These are phyloP conservation scores for Daldinia childiae DNA, from an alignment of 495 filamentous ascomycete genomes.

Conservation along the genomic window DNA sequence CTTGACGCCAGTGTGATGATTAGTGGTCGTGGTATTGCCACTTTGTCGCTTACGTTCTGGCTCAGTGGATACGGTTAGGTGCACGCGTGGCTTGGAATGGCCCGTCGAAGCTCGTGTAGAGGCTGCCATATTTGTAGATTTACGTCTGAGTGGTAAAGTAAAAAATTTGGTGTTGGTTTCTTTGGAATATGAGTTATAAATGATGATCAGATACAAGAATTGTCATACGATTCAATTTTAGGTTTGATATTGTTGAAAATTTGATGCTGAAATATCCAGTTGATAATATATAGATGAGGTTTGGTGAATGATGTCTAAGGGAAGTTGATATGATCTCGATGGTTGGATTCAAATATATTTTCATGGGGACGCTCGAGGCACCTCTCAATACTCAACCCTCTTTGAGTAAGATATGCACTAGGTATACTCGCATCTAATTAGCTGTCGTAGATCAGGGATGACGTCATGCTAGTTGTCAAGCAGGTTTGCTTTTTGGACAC, in stretches of 20 bases:
- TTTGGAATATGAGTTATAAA: not conserved
- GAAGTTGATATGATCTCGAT: constrained; percentile 5
- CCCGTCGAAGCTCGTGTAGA: constrained; percentile 48
- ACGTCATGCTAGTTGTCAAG: constrained; percentile 40
- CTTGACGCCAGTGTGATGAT: constrained; percentile 12
- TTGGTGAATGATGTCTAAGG: not conserved
- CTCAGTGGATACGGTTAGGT: constrained; percentile 40
- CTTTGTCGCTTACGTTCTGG: constrained; percentile 43
- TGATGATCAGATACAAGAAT: not conserved
- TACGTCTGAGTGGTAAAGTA: not conserved
- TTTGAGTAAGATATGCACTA: constrained; percentile 23
- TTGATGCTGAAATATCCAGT: not conserved
- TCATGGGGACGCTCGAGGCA: not conserved
- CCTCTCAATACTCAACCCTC: not conserved
- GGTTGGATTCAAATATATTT: not conserved
- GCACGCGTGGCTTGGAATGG: constrained; percentile 41
- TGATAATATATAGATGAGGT: not conserved
- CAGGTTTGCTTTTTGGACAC: constrained; percentile 31
- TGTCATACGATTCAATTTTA: too few species aligned
- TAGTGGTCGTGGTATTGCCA: constrained; percentile 10
- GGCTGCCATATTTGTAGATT: constrained; percentile 29
- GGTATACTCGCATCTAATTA: constrained; percentile 32
- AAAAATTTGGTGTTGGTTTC: not conserved
- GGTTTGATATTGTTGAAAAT: too few species aligned
- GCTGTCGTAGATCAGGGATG: constrained; percentile 21